Evolutionary conservation across 306 rosid genomes (phyloP), one percentile per base, ranked within the genome.

Genomic region (Carpinus fangiana): DNA sequence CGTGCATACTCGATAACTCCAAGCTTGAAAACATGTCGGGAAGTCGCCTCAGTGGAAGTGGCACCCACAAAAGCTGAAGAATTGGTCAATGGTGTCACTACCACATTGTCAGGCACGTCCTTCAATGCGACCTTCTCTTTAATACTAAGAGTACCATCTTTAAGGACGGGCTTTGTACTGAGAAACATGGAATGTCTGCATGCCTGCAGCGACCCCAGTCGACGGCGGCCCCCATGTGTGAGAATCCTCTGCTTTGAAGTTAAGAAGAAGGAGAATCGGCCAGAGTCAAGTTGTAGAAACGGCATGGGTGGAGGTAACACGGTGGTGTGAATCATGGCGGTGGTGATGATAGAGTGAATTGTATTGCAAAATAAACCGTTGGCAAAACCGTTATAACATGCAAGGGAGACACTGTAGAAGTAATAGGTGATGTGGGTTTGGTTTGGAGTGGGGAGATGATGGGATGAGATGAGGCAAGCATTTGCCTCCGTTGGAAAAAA

Each of bases 31-130:
- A 83, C 84, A 26, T 61, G 87, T 62, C 86, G 76, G 55, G 86
- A 72, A 47, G 72, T 54, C 20, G 72, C 70, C 28, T 72, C 67
- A 6, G 5, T 9, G 5, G 86, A 71, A 36, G 86, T 70, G 57
- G 83, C 86, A 55, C 86, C 86, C 8, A 83, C 81, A 31, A 83
- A 83, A 16, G 83, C 83, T 0, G 86, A 79, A 16, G 86, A 83
- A 57, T 79, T 41, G 14, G 86, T 72, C 51, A 71, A 34, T 8
- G 86, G 86, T 1, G 86, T 75, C 51, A 83, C 55, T 0, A 79
- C 78, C 71, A 83, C 86, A 60, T 75, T 83, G 61, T 76, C 75
- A 17, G 86, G 86, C 34, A 83, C 86, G 2, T 51, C 62, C 31
- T 83, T 83, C 72, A 83, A 38, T 34, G 76, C 59, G n/a, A 75